phyloP scores from a whole-genome alignment of 495 filamentous ascomycete species.

The Penicillium egyptiacum region DNA sequence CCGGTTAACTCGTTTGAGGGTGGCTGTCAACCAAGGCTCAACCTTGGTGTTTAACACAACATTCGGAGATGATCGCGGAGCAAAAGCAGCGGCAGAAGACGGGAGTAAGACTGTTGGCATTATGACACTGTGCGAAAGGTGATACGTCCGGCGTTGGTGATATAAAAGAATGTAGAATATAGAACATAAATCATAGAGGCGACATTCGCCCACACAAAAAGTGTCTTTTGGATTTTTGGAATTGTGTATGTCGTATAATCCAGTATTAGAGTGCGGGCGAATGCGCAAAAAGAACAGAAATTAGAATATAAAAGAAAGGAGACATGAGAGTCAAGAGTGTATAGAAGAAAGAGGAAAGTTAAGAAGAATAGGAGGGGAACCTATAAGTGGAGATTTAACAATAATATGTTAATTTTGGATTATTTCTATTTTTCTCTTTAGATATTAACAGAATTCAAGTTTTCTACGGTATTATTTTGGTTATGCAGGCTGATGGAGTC shows the following conservation, averaged over 20 bases:
- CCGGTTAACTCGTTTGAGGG: constrained; percentile 94
- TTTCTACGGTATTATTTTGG: constrained; percentile 14
- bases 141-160: constrained; percentile 33
- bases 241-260: constrained; percentile 22
- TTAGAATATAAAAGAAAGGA: constrained; percentile 54
- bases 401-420: constrained; percentile 12
- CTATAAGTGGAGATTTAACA: constrained; percentile 18
- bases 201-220: constrained; percentile 48
- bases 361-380: constrained; percentile 21
- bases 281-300: constrained; percentile 48
- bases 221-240: constrained; percentile 5
- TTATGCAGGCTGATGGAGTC: constrained; percentile 29
- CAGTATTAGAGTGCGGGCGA: constrained; percentile 49
- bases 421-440: not conserved
- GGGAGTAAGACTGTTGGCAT: constrained; percentile 94
- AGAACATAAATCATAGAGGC: constrained; percentile 42
- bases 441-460: not conserved
- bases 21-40: constrained; percentile 96
- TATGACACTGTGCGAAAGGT: constrained; percentile 42
- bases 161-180: constrained; percentile 36
- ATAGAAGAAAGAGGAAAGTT: constrained; percentile 32
- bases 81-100: constrained; percentile 94
- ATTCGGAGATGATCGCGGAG: constrained; percentile 90
- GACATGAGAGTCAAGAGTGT: constrained; percentile 32
- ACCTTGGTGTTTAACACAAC: constrained; percentile 92